Percentiles rank a stretch among this genome's conserved stretches.
Evolutionary conservation across 257 asterid genomes (phyloP).

Genomic region (Jacaranda mimosifolia): DNA sequence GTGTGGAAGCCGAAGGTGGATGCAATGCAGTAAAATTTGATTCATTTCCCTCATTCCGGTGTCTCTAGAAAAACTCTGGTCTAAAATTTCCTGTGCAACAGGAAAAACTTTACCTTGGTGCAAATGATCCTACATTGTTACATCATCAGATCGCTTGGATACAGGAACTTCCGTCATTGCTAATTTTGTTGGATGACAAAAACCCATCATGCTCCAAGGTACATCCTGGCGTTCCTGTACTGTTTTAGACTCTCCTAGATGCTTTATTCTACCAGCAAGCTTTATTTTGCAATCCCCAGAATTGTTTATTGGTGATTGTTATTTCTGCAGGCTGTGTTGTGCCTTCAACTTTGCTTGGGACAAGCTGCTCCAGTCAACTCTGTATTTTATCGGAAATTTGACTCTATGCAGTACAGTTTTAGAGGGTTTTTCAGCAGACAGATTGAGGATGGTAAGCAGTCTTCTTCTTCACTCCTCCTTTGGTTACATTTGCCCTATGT

Average conservation of each 20-base stretch:
- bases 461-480: slow-evolving; percentile 29
- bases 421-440: slow-evolving; percentile 60
- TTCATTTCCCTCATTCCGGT: slow-evolving; percentile 9
- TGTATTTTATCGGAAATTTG: slow-evolving; percentile 62
- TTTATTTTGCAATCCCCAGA: slow-evolving; percentile 3
- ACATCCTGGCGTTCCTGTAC: slow-evolving; percentile 38
- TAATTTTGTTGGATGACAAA: slow-evolving; percentile 67
- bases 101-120: slow-evolving; percentile 58
- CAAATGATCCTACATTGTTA: slow-evolving; percentile 60
- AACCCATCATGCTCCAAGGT: slow-evolving; percentile 76
- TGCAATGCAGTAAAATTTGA: slow-evolving; percentile 10
- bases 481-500: slow-evolving; percentile 29
- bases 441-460: slow-evolving; percentile 55
- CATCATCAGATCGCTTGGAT: slow-evolving; percentile 68
- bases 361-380: slow-evolving; percentile 59
- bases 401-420: slow-evolving; percentile 58
- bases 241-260: slow-evolving; percentile 21
- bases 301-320: slow-evolving; percentile 24
- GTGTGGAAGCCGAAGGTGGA: slow-evolving; percentile 16
- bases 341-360: slow-evolving; percentile 70
- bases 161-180: slow-evolving; percentile 73
- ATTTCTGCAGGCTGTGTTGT: slow-evolving; percentile 77
- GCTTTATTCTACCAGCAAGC: slow-evolving; percentile 20
- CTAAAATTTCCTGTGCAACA: slow-evolving; percentile 38
- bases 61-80: slow-evolving; percentile 14